These are phyloP conservation scores for Parietaria judaica DNA, from an alignment of 306 rosid species.

Conservation along the genomic window DNA sequence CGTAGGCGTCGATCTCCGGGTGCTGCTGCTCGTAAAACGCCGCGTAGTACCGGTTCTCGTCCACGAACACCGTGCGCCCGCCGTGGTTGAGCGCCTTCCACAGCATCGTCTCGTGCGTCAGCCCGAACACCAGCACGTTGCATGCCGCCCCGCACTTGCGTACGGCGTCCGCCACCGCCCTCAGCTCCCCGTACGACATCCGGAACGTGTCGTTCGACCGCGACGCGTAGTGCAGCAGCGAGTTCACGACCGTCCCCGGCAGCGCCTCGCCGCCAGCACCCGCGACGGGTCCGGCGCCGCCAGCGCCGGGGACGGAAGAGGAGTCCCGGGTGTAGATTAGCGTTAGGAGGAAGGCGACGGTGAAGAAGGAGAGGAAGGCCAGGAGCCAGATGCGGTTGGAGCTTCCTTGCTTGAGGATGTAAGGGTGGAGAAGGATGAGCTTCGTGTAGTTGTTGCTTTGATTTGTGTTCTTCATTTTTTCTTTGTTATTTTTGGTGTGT, in stretches of 20 bases:
- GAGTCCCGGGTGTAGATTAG: slow-evolving; percentile 70
- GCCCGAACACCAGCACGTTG: slow-evolving; percentile 74
- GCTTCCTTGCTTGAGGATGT: slow-evolving; percentile 89
- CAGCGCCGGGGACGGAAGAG: slow-evolving; percentile 14
- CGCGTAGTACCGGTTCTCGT: slow-evolving; percentile 89
- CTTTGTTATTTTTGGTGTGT: background rate
- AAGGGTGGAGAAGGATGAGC: slow-evolving; percentile 94
- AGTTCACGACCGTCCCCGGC: slow-evolving; percentile 70
- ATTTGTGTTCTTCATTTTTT: slow-evolving; percentile 45
- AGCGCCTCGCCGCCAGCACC: slow-evolving; percentile 10
- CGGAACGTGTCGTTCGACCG: slow-evolving; percentile 71
- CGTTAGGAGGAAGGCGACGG: slow-evolving; percentile 70
- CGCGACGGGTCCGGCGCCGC: slow-evolving; percentile 22
- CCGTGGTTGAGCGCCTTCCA: slow-evolving; percentile 89
- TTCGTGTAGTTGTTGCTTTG: slow-evolving; percentile 42
- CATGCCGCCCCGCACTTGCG: slow-evolving; percentile 75
- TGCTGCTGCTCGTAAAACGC: slow-evolving; percentile 77
- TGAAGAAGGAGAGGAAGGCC: slow-evolving; percentile 70
- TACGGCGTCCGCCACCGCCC: slow-evolving; percentile 73
- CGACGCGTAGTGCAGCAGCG: slow-evolving; percentile 77
- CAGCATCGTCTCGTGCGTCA: slow-evolving; percentile 75
- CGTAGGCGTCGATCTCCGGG: slow-evolving; percentile 88
- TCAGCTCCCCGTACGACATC: slow-evolving; percentile 73
- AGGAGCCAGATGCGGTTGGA: slow-evolving; percentile 80
- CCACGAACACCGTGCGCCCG: slow-evolving; percentile 87